Evolutionary conservation across 192 early-diverging fungal genomes (phyloP).

Genomic region (Entomortierella chlamydospora): DNA sequence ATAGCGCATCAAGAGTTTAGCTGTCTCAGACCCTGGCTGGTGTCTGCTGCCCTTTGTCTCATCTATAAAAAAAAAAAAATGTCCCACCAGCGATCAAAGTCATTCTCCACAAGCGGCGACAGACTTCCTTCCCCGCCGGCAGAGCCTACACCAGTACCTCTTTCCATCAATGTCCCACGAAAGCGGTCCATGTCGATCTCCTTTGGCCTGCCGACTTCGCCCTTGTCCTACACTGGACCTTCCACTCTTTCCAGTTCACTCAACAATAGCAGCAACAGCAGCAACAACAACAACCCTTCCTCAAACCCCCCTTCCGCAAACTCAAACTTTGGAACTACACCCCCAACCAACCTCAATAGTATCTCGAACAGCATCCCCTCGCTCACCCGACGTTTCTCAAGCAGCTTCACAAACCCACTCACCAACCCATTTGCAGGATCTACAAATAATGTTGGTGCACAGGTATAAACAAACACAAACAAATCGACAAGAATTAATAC

Average conservation of each 20-base stretch:
- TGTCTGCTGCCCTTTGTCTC: too few species aligned
- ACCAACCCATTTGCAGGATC: background rate
- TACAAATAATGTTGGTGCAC: background rate
- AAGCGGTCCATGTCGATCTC: constrained; percentile 38
- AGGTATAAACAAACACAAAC: background rate
- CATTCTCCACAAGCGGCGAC: background rate
- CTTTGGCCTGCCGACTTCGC: constrained; percentile 23
- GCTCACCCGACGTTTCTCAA: constrained; percentile 30
- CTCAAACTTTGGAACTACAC: background rate
- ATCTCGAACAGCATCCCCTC: constrained; percentile 23
- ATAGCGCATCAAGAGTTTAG: too few species aligned
- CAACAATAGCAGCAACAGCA: background rate
- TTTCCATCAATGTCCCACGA: constrained; percentile 20
- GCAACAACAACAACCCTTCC: too few species aligned
- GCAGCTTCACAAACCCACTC: constrained; percentile 30
- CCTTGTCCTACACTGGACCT: background rate
- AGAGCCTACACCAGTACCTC: background rate
- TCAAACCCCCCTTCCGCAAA: background rate
- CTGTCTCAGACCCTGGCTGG: too few species aligned
- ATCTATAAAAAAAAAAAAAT: background rate
- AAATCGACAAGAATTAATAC: background rate
- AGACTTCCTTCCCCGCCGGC: background rate
- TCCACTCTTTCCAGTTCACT: background rate
- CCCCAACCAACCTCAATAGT: constrained; percentile 16
- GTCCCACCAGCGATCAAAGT: constrained; percentile 29